These are phyloP conservation scores for Cystobasidium slooffiae DNA, from an alignment of 1,284 basidiomycete species.

Conservation along the genomic window DNA sequence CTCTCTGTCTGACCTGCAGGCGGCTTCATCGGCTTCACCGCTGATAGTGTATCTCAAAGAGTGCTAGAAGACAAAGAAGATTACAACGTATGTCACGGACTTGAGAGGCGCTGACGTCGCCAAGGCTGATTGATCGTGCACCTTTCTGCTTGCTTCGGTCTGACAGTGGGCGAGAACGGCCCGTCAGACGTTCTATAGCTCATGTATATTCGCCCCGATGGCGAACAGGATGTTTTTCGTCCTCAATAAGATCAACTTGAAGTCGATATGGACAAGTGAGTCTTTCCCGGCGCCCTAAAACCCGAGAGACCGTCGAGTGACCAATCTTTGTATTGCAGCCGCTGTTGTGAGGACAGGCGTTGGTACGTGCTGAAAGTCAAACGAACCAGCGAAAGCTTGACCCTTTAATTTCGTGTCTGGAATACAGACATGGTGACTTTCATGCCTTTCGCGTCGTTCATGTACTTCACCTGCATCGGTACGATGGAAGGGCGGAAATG, in stretches of 20 bases:
- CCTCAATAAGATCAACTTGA: constrained; percentile 44
- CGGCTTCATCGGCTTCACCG: constrained; percentile 46
- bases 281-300: background rate
- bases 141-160: no score
- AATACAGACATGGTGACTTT: constrained; percentile 49
- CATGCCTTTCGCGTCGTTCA: constrained; percentile 51
- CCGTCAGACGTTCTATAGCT: constrained; percentile 47
- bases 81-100: constrained; percentile 45
- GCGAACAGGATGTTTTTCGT: constrained; percentile 28
- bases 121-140: no score
- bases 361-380: background rate
- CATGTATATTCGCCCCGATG: constrained; percentile 48
- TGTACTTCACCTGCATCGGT: constrained; percentile 52
- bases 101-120: no score
- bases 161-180: constrained; percentile 49
- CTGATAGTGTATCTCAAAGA: constrained; percentile 35
- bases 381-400: background rate
- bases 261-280: constrained; percentile 45
- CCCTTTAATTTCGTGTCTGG: background rate
- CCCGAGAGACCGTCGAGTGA: background rate
- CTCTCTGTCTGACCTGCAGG: no score
- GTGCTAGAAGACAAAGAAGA: constrained; percentile 9
- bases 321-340: constrained; percentile 42
- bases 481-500: constrained; percentile 49
- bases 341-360: constrained; percentile 47